Evolutionary conservation across 768 basidiomycete species (phyloP).

Genomic region (Hygrophoropsis aurantiaca): DNA sequence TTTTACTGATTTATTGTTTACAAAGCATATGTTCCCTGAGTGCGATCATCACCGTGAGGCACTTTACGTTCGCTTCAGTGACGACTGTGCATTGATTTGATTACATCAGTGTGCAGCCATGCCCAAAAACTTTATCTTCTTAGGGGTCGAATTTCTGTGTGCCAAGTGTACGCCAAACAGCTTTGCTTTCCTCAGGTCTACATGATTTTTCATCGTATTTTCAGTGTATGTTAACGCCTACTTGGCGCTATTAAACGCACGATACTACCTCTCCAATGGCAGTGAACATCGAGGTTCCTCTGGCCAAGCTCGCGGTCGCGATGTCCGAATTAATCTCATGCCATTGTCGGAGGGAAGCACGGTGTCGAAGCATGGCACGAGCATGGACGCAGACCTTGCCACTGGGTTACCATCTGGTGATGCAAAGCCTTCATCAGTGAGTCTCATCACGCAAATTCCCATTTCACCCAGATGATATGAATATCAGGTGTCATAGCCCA

Average conservation of each 20-base stretch:
- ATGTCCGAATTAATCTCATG: too few relatives aligned
- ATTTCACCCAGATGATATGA: too few relatives aligned
- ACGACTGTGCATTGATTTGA: too few relatives aligned
- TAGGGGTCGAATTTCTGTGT: background rate
- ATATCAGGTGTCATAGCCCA: slow-evolving; percentile 58
- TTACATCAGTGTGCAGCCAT: slow-evolving; percentile 1
- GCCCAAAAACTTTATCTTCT: slow-evolving; percentile 2
- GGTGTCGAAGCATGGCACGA: too few relatives aligned
- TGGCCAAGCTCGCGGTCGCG: too few relatives aligned
- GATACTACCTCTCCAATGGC: background rate
- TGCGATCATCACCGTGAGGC: background rate
- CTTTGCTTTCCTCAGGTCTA: too few relatives aligned
- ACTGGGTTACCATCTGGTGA: too few relatives aligned
- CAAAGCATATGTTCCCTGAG: background rate
- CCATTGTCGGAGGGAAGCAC: too few relatives aligned
- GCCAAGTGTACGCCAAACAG: slow-evolving; percentile 1
- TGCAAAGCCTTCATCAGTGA: too few relatives aligned
- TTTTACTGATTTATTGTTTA: background rate
- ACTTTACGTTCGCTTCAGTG: background rate
- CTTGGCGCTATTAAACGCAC: background rate
- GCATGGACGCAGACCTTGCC: too few relatives aligned
- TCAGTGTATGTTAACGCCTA: slow-evolving; percentile 1
- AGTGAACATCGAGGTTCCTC: too few relatives aligned
- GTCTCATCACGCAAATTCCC: slow-evolving; percentile 32
- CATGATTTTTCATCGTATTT: too few relatives aligned